phyloP scores from a whole-genome alignment of 1,139 yeast species.

The Candida dubliniensis region DNA sequence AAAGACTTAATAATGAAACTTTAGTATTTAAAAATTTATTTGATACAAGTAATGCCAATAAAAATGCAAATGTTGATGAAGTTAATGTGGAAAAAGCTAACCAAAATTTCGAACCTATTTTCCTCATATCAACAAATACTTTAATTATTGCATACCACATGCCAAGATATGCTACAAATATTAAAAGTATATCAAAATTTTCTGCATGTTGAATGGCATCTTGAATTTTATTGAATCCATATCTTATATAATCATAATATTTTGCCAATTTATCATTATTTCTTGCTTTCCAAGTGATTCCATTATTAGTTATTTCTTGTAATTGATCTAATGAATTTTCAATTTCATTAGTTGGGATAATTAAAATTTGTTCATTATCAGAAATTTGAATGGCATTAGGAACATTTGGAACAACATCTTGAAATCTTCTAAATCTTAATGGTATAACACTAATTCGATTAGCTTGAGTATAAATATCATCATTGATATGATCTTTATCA shows the following conservation, averaged over 20 bases:
- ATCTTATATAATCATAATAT: slow-evolving; percentile 59
- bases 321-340: slow-evolving; percentile 35
- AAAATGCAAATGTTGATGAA: slow-evolving; percentile 82
- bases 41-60: slow-evolving; percentile 75
- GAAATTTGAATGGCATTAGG: slow-evolving; percentile 33
- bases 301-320: slow-evolving; percentile 34
- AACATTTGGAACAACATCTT: slow-evolving; percentile 35
- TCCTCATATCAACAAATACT: slow-evolving; percentile 78
- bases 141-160: slow-evolving; percentile 86
- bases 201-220: slow-evolving; percentile 75
- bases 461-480: slow-evolving; percentile 37
- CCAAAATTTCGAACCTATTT: slow-evolving; percentile 86
- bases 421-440: slow-evolving; percentile 50
- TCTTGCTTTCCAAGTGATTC: slow-evolving; percentile 65
- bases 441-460: slow-evolving; percentile 54
- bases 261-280: slow-evolving; percentile 63
- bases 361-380: slow-evolving; percentile 40
- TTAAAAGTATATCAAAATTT: slow-evolving; percentile 78
- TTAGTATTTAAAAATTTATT: slow-evolving; percentile 52
- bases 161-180: slow-evolving; percentile 80
- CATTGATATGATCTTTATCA: slow-evolving; percentile 15
- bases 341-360: slow-evolving; percentile 40
- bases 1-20: slow-evolving; percentile 72
- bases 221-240: slow-evolving; percentile 45
- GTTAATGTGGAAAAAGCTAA: slow-evolving; percentile 79